Percentiles rank a stretch among this genome's conserved stretches.
Conservation (phyloP, 169 alveolate species). For the Neospora caninum region DNA sequence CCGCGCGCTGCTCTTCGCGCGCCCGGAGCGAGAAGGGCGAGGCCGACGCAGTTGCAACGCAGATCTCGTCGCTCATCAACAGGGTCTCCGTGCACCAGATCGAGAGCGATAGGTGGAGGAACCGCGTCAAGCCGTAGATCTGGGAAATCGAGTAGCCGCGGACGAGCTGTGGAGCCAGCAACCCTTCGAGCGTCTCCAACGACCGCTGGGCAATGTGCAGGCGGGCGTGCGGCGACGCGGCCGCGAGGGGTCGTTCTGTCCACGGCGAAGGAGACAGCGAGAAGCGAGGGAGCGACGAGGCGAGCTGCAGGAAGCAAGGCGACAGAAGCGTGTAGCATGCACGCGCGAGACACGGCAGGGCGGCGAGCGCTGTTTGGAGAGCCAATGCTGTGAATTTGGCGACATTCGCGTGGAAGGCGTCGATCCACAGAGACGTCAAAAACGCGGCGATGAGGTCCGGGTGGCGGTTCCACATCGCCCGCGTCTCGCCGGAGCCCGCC, state of each 20-base stretch:
- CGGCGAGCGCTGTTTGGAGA: background rate
- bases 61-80: background rate
- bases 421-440: slow-evolving; percentile 4
- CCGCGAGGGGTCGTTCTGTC: background rate
- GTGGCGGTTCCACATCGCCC: background rate
- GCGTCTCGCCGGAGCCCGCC: background rate
- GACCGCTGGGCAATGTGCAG: slow-evolving; percentile 32
- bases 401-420: background rate
- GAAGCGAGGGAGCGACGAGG: background rate
- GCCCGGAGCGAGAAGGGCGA: background rate
- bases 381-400: background rate
- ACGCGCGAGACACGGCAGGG: background rate
- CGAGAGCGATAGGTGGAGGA: background rate
- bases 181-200: background rate
- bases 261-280: background rate
- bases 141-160: background rate
- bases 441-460: background rate
- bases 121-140: background rate
- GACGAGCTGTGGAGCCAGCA: background rate
- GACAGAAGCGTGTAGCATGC: slow-evolving; percentile 20
- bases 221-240: background rate
- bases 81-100: slow-evolving; percentile 6
- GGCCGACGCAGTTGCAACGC: background rate
- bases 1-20: background rate
- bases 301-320: background rate